Evolutionary conservation across 1,139 yeast species (phyloP), one percentile per base, ranked within the genome.

Genomic region (Taphrina pruni): DNA sequence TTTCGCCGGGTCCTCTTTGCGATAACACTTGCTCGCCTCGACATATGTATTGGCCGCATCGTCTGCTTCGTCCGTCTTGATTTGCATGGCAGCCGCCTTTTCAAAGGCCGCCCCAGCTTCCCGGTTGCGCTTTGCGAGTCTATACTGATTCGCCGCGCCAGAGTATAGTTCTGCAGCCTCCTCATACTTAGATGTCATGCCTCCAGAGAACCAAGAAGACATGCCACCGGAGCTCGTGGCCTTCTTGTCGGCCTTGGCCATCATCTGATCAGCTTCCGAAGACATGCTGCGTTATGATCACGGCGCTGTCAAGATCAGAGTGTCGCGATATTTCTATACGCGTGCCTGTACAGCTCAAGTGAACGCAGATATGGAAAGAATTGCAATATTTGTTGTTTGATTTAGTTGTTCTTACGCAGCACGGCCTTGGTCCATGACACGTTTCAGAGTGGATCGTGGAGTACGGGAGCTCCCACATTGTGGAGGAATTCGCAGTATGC

Each of bases 31-130:
- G 81, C 86, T 94, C 0, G 97, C 97, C 75, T 94, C 99, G 20
- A 94, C 88, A 71, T 89, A 84, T 32, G 95, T 87, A 77, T 90
- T 92, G 11, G 97, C 97, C 2, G 96, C 96, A 75, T 94, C 98
- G 75, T 94, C 97, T 73, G 88, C 88, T 73, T 88, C 87, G 43
- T 86, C 89, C 48, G 93, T 89, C 75, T 87, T 84, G 70, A 85
- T 81, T 78, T 91, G 97, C 72, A 88, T 85, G 20, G 85, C 85
- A 0, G 98, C 95, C 0, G 99, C 98, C 76, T 86, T 87, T 71
- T 89, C 87, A 76, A 93, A 93, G 48, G 92, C 88, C 72, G 84
- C 83, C 17, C 98, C 99, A 0, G 98, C 98, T 68, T 81, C 81
- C 36, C 81, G 72, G 70, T 80, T 77, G 75, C 89, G 90, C 77